phyloP scores from a whole-genome alignment of 352 stramenopile genomes.

The Phytophthora sojae region DNA sequence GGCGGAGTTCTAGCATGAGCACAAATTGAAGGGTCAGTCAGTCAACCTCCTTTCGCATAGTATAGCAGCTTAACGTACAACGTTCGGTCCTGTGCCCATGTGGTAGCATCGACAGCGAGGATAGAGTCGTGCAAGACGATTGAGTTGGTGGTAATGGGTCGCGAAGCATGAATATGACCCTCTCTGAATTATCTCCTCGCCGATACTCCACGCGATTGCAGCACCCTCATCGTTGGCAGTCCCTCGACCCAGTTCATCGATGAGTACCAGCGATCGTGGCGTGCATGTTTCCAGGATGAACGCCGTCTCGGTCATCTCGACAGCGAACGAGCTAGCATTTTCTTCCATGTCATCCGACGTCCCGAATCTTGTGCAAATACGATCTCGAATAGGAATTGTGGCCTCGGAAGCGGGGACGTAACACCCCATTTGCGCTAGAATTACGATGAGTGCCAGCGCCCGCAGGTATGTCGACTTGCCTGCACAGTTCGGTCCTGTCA shows the following conservation, averaged over 20 bases:
- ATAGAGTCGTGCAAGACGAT: slow-evolving; percentile 69
- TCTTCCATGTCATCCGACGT: slow-evolving; percentile 95
- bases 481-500: slow-evolving; percentile 92
- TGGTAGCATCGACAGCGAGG: slow-evolving; percentile 76
- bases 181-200: slow-evolving; percentile 79
- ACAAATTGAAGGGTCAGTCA: neutral
- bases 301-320: slow-evolving; percentile 92
- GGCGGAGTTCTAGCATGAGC: slow-evolving; percentile 47
- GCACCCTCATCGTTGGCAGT: slow-evolving; percentile 91
- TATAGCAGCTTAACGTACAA: slow-evolving; percentile 36
- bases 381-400: slow-evolving; percentile 83
- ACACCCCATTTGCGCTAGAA: slow-evolving; percentile 92
- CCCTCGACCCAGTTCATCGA: slow-evolving; percentile 92
- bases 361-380: slow-evolving; percentile 92
- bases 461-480: slow-evolving; percentile 93
- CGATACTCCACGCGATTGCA: slow-evolving; percentile 90
- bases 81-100: slow-evolving; percentile 56
- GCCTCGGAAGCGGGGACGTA: slow-evolving; percentile 89
- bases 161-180: slow-evolving; percentile 89
- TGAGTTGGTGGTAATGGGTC: slow-evolving; percentile 90
- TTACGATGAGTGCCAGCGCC: slow-evolving; percentile 87
- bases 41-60: neutral
- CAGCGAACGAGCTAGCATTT: slow-evolving; percentile 92
- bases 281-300: slow-evolving; percentile 87
- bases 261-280: slow-evolving; percentile 80